Base-by-base conservation (phyloP, 2,329 filamentous ascomycete genomes). In the Claviceps sp. region DNA sequence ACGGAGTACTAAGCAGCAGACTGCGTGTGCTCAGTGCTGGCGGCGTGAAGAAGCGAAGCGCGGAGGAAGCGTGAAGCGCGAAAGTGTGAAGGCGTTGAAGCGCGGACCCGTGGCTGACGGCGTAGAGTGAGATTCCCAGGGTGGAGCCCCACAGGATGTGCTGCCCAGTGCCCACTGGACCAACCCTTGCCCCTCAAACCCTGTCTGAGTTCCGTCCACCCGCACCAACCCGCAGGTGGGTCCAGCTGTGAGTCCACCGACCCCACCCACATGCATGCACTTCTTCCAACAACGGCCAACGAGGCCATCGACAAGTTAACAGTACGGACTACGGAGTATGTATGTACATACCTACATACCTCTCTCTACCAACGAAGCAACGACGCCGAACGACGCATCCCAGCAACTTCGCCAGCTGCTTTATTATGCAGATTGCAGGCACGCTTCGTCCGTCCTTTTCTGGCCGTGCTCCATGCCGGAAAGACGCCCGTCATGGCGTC, bases 401-500 rank as follows among this genome's bases (percentile, higher is more conserved):
- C 26, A 47, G 40, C 42, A 14, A 39, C 13, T 48, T 52, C 43
- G 42, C 46, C 52, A 52, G 44, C 50, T 20, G 8, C 42, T 6
- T 39, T 39, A 4, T 16, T 44, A 51, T 43, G 44, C 48, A 51
- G 48, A 45, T 39, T 43, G 44, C 48, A 51, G 48, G 48, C 45
- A 50, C 38, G 47, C 39, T 23, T 40, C 49, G n/a, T 49, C 42
- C 37, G 39, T 53, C 29, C 52, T 39, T 49, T 53, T 48, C 39
- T 29, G 44, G 44, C 13, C 20, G 40, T n/a, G 43, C 8, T 14
- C 20, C 9, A 34, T 34, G 29, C 29, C 29, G 29, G 29, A 34
- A 34, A 34, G 29, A 34, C 9, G 37, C 37, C 38, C 44, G 37
- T 20, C 23, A 36, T 44, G 45, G 43, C 23, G 29, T 43, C 38